Evolutionary conservation across 2,329 filamentous ascomycete species (phyloP), one percentile per base, ranked within the genome.

Genomic region (Fusarium hainanense): DNA sequence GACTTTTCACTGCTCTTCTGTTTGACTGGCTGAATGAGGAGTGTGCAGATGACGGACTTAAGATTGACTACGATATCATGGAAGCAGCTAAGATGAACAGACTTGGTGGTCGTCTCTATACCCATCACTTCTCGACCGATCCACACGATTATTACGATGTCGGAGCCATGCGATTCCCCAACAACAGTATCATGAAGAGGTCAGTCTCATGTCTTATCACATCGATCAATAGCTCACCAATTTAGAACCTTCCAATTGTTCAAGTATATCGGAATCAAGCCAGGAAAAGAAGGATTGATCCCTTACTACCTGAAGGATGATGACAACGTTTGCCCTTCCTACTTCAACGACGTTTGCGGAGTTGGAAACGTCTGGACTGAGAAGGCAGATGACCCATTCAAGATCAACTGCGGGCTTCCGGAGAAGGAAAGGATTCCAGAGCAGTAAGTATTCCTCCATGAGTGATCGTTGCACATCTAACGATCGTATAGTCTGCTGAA

Each of bases 131-230:
- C 50, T 50, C 58, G 0, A 2, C 5, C 28, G 42, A 52, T 1
- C 12, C 28, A 2, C 69, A 75, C 7, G 67, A 74, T 4, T 74
- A 74, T 13, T 68, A 77, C 54, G 81, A 82, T 57, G 75, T 82
- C 9, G 81, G 80, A 5, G 81, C 81, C 0, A 82, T 82, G 81
- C 63, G 81, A 6, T 82, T 80, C 41, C 81, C 80, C 0, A 70
- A 79, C 8, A 81, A 76, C n/a, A 27, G 47, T 3, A 60, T 73
- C 25, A 75, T 74, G 72, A 63, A 58, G 14, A 66, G 70, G 72
- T 68, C 9, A 16, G 58, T 40, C n/a, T 2, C 16, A 3, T 9
- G 14, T 2, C 14, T 6, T 2, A 16, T 32, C 23, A 20, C 18
- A 6, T 3, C 4, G 12, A 0, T 9, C 16, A 6, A 7, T 18